phyloP scores from a whole-genome alignment of 495 filamentous ascomycete species.

The Chaetomium tenue region DNA sequence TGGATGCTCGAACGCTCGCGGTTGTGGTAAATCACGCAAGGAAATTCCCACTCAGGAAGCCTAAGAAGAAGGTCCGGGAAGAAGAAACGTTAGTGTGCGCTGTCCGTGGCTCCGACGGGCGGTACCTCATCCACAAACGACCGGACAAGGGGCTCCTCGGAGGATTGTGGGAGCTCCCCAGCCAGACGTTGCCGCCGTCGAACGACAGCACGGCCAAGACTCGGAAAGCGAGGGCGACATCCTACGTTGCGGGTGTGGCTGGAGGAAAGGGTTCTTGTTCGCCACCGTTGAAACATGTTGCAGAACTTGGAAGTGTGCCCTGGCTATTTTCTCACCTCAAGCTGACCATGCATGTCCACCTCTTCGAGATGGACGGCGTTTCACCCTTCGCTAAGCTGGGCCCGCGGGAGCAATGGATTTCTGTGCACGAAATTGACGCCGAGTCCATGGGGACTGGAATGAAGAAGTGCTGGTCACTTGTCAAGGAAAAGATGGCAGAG shows the following conservation, averaged over 20 bases:
- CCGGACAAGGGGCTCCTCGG: constrained; percentile 47
- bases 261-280: not conserved
- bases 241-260: constrained; percentile 28
- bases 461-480: constrained; percentile 48
- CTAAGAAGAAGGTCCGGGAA: constrained; percentile 45
- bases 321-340: constrained; percentile 51
- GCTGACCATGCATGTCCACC: constrained; percentile 48
- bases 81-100: constrained; percentile 48
- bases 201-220: constrained; percentile 27
- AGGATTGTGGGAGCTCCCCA: constrained; percentile 50
- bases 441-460: constrained; percentile 52
- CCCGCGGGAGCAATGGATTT: constrained; percentile 34
- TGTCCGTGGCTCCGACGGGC: constrained; percentile 38
- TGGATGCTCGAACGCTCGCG: constrained; percentile 18
- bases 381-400: not conserved
- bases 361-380: constrained; percentile 35
- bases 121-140: constrained; percentile 43
- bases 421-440: constrained; percentile 31
- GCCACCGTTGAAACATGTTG: constrained; percentile 26
- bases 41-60: constrained; percentile 42
- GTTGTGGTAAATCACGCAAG: constrained; percentile 39
- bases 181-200: constrained; percentile 31
- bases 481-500: not conserved
- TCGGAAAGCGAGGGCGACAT: constrained; percentile 29
- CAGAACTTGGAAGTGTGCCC: constrained; percentile 42